Evolutionary conservation across 1,139 yeast species (phyloP).

Genomic region (Geotrichum carabidarum): DNA sequence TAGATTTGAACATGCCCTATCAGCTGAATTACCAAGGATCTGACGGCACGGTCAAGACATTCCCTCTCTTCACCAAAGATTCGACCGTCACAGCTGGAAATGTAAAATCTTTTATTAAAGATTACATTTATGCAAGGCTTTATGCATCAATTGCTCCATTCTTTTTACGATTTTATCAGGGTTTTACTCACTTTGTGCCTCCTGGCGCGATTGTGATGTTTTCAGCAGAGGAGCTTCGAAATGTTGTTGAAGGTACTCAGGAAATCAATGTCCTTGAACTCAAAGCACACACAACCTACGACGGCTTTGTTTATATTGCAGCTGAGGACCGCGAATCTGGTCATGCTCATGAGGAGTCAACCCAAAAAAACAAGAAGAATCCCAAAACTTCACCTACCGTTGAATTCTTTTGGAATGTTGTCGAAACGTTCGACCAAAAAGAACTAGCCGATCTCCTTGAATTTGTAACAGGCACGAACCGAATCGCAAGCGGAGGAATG

Average conservation of each 20-base stretch:
- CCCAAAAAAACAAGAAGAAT: neutral
- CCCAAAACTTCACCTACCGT: conserved; percentile 23
- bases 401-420: conserved; percentile 25
- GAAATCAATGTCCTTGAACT: conserved; percentile 22
- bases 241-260: conserved; percentile 27
- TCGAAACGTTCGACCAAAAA: conserved; percentile 22
- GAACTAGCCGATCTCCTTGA: conserved; percentile 26
- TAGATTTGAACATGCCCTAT: conserved; percentile 14
- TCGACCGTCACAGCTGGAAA: conserved; percentile 22
- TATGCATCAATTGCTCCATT: conserved; percentile 16
- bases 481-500: conserved; percentile 29
- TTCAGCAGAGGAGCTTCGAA: conserved; percentile 21
- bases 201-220: conserved; percentile 19
- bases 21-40: neutral
- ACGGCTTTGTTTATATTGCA: conserved; percentile 18
- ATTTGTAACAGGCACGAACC: conserved; percentile 33
- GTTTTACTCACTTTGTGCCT: conserved; percentile 23
- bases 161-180: conserved; percentile 21
- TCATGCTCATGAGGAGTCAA: neutral
- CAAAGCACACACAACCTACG: conserved; percentile 21
- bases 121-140: conserved; percentile 20
- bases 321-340: neutral
- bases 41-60: neutral
- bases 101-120: conserved; percentile 21
- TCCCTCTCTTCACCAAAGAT: neutral